Evolutionary conservation across 495 filamentous ascomycete genomes (phyloP).

Genomic region (Penicillium daleae): DNA sequence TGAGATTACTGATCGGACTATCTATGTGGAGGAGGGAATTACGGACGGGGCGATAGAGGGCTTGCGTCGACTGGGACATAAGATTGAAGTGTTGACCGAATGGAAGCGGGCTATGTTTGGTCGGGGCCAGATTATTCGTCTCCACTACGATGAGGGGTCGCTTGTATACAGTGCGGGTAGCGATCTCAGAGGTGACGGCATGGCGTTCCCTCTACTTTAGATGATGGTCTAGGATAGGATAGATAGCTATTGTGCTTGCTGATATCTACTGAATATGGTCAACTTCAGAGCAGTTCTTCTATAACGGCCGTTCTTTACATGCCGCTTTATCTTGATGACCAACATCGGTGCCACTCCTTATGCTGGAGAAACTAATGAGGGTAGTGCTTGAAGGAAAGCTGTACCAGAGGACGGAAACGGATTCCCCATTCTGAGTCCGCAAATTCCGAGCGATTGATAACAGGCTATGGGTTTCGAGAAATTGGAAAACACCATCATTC

Average conservation of each 20-base stretch:
- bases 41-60: constrained; percentile 65
- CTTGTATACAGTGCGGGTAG: constrained; percentile 83
- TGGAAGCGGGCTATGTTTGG: constrained; percentile 78
- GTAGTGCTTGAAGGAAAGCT: background rate
- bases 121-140: constrained; percentile 84
- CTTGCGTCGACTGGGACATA: constrained; percentile 71
- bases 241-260: no score
- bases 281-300: no score
- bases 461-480: background rate
- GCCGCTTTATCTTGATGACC: background rate
- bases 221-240: background rate
- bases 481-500: background rate
- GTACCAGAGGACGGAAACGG: background rate
- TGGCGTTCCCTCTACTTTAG: constrained; percentile 62
- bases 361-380: no score
- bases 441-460: constrained; percentile 4
- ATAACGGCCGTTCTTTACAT: no score
- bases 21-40: constrained; percentile 89
- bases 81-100: constrained; percentile 68
- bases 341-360: background rate
- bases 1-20: constrained; percentile 56
- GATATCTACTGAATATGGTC: no score
- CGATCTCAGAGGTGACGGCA: constrained; percentile 87
- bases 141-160: constrained; percentile 69
- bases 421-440: background rate